phyloP scores from a whole-genome alignment of 805 yeast genomes.

The Metschnikowia lachancei region DNA sequence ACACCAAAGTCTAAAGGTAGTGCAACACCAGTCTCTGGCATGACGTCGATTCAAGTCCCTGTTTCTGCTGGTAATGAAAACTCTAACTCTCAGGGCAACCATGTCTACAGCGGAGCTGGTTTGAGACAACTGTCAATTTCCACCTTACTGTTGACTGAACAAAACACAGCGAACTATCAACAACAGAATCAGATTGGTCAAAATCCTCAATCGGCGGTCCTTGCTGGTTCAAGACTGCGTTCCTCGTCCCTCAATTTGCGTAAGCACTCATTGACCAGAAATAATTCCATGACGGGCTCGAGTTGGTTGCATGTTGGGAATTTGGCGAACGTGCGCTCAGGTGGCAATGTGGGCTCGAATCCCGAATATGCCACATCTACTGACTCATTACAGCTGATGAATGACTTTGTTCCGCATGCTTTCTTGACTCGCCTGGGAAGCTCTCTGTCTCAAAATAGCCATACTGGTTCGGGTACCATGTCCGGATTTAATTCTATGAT shows the following conservation, averaged over 20 bases:
- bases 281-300: conserved; percentile 35
- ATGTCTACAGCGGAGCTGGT: conserved; percentile 20
- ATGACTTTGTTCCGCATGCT: conserved; percentile 43
- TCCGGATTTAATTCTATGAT: conserved; percentile 34
- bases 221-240: conserved; percentile 29
- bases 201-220: conserved; percentile 14
- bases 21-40: conserved; percentile 6
- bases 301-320: conserved; percentile 47
- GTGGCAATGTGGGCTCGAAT: conserved; percentile 15
- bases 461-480: conserved; percentile 10
- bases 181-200: conserved; percentile 17
- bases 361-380: conserved; percentile 31
- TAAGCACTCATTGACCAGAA: conserved; percentile 44
- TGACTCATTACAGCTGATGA: conserved; percentile 44
- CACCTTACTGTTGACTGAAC: conserved; percentile 40
- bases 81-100: conserved; percentile 2
- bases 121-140: conserved; percentile 40
- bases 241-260: conserved; percentile 38
- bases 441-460: conserved; percentile 21
- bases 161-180: conserved; percentile 34
- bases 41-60: conserved; percentile 16
- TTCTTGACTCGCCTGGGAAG: conserved; percentile 28
- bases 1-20: conserved; percentile 9
- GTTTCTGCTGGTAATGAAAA: conserved; percentile 8
- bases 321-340: conserved; percentile 33